Evolutionary conservation across 306 rosid genomes (phyloP).

Genomic region (Quercus dentata): DNA sequence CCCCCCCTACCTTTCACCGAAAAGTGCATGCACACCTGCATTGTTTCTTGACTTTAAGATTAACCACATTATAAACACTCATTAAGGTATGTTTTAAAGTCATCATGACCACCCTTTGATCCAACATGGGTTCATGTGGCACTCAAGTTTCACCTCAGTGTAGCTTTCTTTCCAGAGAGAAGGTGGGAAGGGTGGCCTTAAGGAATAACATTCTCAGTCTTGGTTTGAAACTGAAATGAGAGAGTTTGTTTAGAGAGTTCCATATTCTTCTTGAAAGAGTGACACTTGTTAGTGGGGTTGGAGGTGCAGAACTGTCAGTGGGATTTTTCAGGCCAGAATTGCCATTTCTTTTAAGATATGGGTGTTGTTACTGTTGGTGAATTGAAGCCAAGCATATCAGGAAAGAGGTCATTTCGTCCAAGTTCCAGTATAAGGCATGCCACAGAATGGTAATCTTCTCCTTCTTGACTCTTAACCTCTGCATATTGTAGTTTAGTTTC

Average conservation of each 20-base stretch:
- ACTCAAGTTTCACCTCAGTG: slow-evolving; percentile 30
- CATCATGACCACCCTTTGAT: slow-evolving; percentile 40
- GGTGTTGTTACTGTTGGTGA: slow-evolving; percentile 92
- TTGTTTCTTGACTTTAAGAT: slow-evolving; percentile 58
- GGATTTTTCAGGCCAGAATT: slow-evolving; percentile 1
- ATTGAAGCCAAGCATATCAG: slow-evolving; percentile 89
- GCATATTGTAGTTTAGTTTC: not conserved
- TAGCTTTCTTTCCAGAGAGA: slow-evolving; percentile 26
- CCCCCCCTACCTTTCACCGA: slow-evolving; percentile 76
- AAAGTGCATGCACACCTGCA: slow-evolving; percentile 61
- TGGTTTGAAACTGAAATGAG: slow-evolving; percentile 5
- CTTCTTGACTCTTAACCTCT: not conserved
- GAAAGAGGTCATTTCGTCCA: slow-evolving; percentile 84
- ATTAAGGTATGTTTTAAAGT: slow-evolving; percentile 45
- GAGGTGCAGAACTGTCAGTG: slow-evolving; percentile 21
- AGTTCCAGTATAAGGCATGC: slow-evolving; percentile 96
- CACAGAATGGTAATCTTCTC: slow-evolving; percentile 78
- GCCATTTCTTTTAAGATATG: slow-evolving; percentile 45
- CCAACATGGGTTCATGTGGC: slow-evolving; percentile 64
- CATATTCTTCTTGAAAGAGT: slow-evolving; percentile 16
- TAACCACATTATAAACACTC: slow-evolving; percentile 49
- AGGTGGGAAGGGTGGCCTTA: slow-evolving; percentile 17
- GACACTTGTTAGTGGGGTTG: slow-evolving; percentile 23
- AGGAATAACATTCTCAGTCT: slow-evolving; percentile 13
- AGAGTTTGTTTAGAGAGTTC: slow-evolving; percentile 4